Evolutionary conservation across 805 yeast species (phyloP).

Genomic region (Myxozyma monticola): DNA sequence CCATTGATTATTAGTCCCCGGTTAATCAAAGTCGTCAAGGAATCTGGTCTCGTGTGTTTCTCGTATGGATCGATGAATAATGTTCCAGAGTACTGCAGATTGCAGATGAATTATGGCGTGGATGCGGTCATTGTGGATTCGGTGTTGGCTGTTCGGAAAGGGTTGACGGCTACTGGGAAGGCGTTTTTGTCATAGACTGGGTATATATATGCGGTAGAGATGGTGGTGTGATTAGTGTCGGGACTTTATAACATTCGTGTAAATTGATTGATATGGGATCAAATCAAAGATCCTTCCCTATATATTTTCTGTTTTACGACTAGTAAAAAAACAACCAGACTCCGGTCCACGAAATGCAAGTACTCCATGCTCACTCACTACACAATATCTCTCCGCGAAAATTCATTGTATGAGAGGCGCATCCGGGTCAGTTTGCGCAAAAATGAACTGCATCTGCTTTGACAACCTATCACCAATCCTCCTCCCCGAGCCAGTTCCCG

Average conservation of each 20-base stretch:
- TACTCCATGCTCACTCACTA: too few relatives aligned
- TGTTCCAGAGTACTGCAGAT: slow-evolving; percentile 74
- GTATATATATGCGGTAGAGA: too few relatives aligned
- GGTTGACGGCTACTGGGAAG: slow-evolving; percentile 18
- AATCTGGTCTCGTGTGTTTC: slow-evolving; percentile 87
- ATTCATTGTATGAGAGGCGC: slow-evolving; percentile 10
- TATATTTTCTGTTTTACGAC: too few relatives aligned
- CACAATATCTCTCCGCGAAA: neutral
- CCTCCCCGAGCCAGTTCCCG: slow-evolving; percentile 2
- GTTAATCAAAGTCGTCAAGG: slow-evolving; percentile 82
- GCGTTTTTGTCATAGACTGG: too few relatives aligned
- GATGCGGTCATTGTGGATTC: slow-evolving; percentile 98
- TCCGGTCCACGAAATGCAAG: too few relatives aligned
- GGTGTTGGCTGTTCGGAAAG: slow-evolving; percentile 50
- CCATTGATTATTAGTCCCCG: slow-evolving; percentile 89
- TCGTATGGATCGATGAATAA: slow-evolving; percentile 87
- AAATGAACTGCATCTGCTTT: slow-evolving; percentile 9
- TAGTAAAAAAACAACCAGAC: too few relatives aligned
- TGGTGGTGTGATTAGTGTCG: neutral
- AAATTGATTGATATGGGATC: neutral
- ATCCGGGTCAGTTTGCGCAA: slow-evolving; percentile 21
- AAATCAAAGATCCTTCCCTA: too few relatives aligned
- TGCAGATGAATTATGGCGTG: slow-evolving; percentile 90
- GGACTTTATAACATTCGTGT: neutral
- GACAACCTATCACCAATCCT: slow-evolving; percentile 20